phyloP scores from a whole-genome alignment of 2,329 filamentous ascomycete species.

The Magnaporthiopsis rhizophila region DNA sequence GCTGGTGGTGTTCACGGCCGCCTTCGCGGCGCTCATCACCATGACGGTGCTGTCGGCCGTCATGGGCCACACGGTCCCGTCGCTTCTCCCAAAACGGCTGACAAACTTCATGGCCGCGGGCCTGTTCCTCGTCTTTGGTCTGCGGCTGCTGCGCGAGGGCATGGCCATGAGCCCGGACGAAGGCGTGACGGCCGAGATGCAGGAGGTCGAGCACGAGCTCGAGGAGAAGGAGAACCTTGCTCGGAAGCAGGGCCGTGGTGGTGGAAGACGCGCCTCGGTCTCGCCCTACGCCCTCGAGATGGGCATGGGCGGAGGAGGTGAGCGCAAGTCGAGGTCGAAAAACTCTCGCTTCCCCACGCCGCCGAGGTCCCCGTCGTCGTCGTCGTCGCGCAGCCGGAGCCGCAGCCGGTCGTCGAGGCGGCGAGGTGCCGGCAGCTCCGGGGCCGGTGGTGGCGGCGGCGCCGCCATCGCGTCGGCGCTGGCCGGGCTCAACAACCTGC shows the following conservation, averaged over 20 bases:
- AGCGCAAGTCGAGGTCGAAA: constrained; percentile 61
- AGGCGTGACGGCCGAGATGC: constrained; percentile 94
- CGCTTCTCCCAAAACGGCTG: constrained; percentile 80
- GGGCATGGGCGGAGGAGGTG: constrained; percentile 52
- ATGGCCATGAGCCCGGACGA: constrained; percentile 83
- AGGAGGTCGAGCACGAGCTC: constrained; percentile 88
- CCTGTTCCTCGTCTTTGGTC: constrained; percentile 85
- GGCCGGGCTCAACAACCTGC: constrained; percentile 72
- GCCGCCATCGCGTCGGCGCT: constrained; percentile 48
- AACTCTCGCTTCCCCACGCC: constrained; percentile 67
- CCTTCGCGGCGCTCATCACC: constrained; percentile 80
- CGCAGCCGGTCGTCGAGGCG: constrained; percentile 38
- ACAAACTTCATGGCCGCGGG: constrained; percentile 80
- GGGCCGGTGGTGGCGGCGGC: constrained; percentile 26
- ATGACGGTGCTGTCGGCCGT: constrained; percentile 96
- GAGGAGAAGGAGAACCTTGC: constrained; percentile 84
- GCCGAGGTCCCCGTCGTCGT: too few species aligned
- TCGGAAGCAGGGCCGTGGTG: constrained; percentile 50
- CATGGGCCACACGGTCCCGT: constrained; percentile 84
- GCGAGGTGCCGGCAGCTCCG: constrained; percentile 24
- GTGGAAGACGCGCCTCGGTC: constrained; percentile 54
- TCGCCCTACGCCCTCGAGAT: constrained; percentile 75
- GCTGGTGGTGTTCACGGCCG: constrained; percentile 86
- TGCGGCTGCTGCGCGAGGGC: constrained; percentile 76
- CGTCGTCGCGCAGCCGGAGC: constrained; percentile 55